Conservation (phyloP, 768 basidiomycete species). For the Boletus reticuloceps region DNA sequence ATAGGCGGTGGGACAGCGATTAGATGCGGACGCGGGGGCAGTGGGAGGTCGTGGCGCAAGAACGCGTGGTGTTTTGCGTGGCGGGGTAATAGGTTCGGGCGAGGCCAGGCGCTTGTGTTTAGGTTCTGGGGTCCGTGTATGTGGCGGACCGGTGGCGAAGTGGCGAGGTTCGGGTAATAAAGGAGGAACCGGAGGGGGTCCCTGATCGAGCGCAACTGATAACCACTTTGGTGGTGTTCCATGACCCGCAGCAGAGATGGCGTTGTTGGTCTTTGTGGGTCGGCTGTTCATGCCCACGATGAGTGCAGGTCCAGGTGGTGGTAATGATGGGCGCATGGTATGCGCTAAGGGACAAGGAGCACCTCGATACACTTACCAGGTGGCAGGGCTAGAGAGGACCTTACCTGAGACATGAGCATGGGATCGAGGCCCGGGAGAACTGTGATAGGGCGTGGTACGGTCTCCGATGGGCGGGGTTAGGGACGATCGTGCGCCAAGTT, state of each 20-base stretch:
- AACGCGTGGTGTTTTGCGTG: background rate
- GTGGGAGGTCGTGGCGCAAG: too few species aligned
- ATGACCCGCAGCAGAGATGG: too few species aligned
- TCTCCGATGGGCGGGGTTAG: background rate
- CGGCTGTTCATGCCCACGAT: background rate
- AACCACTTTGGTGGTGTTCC: conserved; percentile 5
- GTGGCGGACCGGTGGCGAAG: background rate
- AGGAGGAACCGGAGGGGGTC: background rate
- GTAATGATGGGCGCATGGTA: background rate
- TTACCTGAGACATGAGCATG: conserved; percentile 14
- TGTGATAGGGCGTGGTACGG: background rate
- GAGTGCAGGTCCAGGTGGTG: background rate
- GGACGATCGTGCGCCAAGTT: conserved; percentile 3
- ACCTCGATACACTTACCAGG: conserved; percentile 7
- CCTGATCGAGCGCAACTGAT: conserved; percentile 2
- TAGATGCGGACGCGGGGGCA: background rate
- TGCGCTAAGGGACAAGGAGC: conserved; percentile 5
- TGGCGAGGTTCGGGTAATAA: background rate
- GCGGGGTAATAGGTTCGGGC: background rate
- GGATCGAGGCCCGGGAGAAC: conserved; percentile 8
- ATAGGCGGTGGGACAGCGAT: conserved; percentile 13
- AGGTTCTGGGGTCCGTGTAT: conserved; percentile 6
- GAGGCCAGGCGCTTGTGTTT: conserved; percentile 3
- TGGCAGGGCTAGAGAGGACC: background rate
- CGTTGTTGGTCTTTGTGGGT: background rate